Conservation (phyloP, 2,329 filamentous ascomycete species). For the Colletotrichum falcatum region DNA sequence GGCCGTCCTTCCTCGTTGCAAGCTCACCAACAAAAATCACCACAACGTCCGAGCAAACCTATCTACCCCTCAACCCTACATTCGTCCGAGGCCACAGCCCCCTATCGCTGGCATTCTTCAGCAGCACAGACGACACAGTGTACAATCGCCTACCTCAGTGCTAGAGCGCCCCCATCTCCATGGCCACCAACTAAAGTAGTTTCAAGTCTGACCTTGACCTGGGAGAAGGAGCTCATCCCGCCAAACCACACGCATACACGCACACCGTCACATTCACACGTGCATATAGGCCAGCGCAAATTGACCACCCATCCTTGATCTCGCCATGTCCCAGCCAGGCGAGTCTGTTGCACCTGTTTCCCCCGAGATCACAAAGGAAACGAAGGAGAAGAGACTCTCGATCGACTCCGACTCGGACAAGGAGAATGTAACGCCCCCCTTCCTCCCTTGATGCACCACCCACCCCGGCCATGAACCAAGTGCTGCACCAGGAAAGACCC, state of each 20-base stretch:
- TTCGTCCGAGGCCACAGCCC: conserved; percentile 24
- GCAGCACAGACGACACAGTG: conserved; percentile 35
- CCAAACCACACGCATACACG: conserved; percentile 17
- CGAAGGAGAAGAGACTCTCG: conserved; percentile 40
- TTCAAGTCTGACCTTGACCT: conserved; percentile 23
- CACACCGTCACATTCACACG: not conserved
- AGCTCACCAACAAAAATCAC: conserved; percentile 10
- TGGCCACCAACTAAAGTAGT: conserved; percentile 37
- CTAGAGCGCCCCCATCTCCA: conserved; percentile 35
- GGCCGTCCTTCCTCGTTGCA: conserved; percentile 21
- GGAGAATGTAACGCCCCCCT: conserved; percentile 40
- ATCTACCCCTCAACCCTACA: conserved; percentile 6
- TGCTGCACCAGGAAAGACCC: not conserved
- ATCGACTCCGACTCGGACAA: conserved; percentile 38
- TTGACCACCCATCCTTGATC: conserved; percentile 33
- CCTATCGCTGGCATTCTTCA: conserved; percentile 26
- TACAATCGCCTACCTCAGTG: conserved; percentile 22
- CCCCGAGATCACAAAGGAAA: conserved; percentile 40
- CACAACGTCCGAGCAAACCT: conserved; percentile 23
- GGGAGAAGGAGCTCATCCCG: conserved; percentile 10
- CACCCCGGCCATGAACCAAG: not conserved
- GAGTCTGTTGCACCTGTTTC: conserved; percentile 43
- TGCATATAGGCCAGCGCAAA: conserved; percentile 19
- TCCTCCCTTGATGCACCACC: conserved; percentile 31
- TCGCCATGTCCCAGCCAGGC: conserved; percentile 52